Conservation (phyloP, 352 stramenopile species). For the Globisporangium nodosum region DNA sequence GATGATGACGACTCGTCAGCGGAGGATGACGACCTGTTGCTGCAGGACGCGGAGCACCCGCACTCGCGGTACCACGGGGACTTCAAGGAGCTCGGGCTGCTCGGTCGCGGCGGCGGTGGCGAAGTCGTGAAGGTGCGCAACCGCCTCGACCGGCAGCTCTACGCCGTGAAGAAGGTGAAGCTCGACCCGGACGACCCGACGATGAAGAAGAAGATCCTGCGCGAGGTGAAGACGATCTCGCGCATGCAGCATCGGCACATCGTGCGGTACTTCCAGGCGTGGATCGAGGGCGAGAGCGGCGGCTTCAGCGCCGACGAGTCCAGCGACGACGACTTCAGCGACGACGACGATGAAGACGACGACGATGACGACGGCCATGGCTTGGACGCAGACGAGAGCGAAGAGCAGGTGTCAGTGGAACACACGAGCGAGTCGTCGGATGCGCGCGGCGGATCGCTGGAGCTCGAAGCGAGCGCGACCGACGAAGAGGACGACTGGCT, state of each 20-base stretch:
- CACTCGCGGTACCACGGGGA: slow-evolving; percentile 78
- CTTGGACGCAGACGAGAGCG: slow-evolving; percentile 25
- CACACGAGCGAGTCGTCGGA: slow-evolving; percentile 23
- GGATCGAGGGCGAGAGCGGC: slow-evolving; percentile 76
- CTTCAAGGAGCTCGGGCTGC: slow-evolving; percentile 82
- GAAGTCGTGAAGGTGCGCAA: slow-evolving; percentile 85
- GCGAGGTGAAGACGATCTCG: slow-evolving; percentile 96
- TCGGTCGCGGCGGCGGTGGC: slow-evolving; percentile 73
- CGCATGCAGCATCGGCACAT: slow-evolving; percentile 96
- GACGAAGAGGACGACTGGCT: slow-evolving; percentile 80
- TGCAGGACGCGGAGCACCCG: slow-evolving; percentile 34
- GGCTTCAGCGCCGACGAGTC: slow-evolving; percentile 36
- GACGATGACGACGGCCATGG: slow-evolving; percentile 22
- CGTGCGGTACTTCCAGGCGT: slow-evolving; percentile 91
- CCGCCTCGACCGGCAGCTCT: slow-evolving; percentile 75
- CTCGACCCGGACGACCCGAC: slow-evolving; percentile 79
- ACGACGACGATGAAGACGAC: slow-evolving; percentile 23
- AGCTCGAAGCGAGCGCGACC: slow-evolving; percentile 23
- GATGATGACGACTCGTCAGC: slow-evolving; percentile 36
- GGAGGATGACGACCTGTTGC: slow-evolving; percentile 31
- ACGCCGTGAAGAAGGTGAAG: slow-evolving; percentile 86
- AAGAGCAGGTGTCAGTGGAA: slow-evolving; percentile 22
- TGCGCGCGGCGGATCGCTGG: slow-evolving; percentile 23
- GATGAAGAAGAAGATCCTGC: slow-evolving; percentile 94
- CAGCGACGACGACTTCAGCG: slow-evolving; percentile 21